Conservation (phyloP, 1,284 basidiomycete species). For the Trichosporon coremiiforme region DNA sequence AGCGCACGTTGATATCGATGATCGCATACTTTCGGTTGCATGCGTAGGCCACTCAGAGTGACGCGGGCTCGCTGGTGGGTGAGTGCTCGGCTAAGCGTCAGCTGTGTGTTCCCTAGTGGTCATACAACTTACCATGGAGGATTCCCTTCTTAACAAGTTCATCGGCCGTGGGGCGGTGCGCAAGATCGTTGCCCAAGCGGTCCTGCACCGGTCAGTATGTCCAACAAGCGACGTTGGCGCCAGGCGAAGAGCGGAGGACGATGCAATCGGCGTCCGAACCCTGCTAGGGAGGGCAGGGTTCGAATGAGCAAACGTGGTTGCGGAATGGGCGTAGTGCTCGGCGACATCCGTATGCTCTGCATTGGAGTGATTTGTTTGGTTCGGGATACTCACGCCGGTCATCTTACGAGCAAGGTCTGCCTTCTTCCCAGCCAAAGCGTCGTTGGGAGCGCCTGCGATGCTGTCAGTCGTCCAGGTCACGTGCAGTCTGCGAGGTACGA, state of each 20-base stretch:
- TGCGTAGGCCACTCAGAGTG: neutral
- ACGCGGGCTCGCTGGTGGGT: neutral
- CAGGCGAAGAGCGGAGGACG: neutral
- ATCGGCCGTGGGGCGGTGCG: slow-evolving; percentile 66
- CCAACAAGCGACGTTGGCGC: neutral
- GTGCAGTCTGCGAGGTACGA: neutral
- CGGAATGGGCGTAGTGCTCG: neutral
- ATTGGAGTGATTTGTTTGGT: neutral
- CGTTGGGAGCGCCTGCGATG: slow-evolving; percentile 54
- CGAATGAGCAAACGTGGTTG: neutral
- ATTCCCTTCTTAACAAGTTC: slow-evolving; percentile 74
- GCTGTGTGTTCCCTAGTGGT: neutral
- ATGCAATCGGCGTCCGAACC: neutral
- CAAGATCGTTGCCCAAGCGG: slow-evolving; percentile 68
- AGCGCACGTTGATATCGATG: neutral
- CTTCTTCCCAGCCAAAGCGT: slow-evolving; percentile 69
- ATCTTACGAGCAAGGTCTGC: slow-evolving; percentile 67
- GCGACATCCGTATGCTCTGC: neutral
- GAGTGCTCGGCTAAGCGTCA: slow-evolving; percentile 5
- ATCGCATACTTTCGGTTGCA: neutral
- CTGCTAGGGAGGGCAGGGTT: neutral
- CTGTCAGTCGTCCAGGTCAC: no score
- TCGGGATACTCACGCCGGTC: slow-evolving; percentile 1
- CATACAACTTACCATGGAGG: slow-evolving; percentile 60
- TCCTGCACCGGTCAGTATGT: slow-evolving; percentile 58